Evolutionary conservation across 345 rosid species (phyloP), one percentile per base, ranked within the genome.

Genomic region (Eucalyptus tenuipes): DNA sequence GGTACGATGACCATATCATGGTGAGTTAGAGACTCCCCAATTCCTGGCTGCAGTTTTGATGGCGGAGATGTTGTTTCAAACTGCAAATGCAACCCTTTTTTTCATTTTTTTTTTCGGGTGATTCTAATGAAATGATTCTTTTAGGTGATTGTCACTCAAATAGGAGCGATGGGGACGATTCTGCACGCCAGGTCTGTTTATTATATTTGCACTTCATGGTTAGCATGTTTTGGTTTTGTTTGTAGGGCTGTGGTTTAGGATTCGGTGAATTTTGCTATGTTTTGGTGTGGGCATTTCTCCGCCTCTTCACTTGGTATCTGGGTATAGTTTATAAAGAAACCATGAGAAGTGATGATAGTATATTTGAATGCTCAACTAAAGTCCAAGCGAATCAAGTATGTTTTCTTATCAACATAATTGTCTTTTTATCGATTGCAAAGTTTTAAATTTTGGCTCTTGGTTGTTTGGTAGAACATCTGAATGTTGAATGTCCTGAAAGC

Each of bases 111-210:
- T 27, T 27, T 27, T 50, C 20, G 18, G 55, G 37, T 57, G 59
- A 55, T 84, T 89, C 85, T 88, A 81, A 92, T 44, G 29, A 59
- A 89, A 59, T 87, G 24, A 86, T 27, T 80, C 88, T 92, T 88
- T 45, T 94, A 96, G 99, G 97, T 96, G 59, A 94, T 95, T 91
- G 99, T 95, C 31, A 95, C 97, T 87, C 99, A 97, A 90, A 94
- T 96, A 87, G 99, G 96, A 92, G 91, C 96, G 53, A 94, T 97
- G 99, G 99, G 99, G 68, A 96, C 99, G 22, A 91, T 96, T 87
- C 91, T 97, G 80, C 97, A 94, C 64, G 99, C 99, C 88, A 96
- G 97, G 97, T 95, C 84, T 90, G 91, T 45, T 75, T 75, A 37
- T 75, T 37, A 18, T 75, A 37, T 37, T 22, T 37, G 45, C 5